A percentile compares a stretch with the other conserved stretches of the same genome.
phyloP scores from a whole-genome alignment of 1,284 basidiomycete genomes.

The Malassezia yamatoensis region DNA sequence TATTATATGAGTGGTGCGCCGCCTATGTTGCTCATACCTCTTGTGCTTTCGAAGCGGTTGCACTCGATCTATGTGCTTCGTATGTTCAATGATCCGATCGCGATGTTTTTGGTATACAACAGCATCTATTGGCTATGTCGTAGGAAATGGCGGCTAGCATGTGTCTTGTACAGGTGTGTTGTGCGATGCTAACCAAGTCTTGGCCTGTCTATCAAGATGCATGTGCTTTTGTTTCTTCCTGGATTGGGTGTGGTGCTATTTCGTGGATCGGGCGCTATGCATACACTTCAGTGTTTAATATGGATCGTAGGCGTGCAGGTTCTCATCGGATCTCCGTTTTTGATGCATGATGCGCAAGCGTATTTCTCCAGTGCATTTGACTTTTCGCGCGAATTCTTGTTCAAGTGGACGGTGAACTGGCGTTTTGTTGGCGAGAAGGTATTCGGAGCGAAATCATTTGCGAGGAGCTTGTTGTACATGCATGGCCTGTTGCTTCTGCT shows the following conservation, averaged over 20 bases:
- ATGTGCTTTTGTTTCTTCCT: slow-evolving; percentile 79
- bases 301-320: slow-evolving; percentile 51
- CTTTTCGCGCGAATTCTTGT: slow-evolving; percentile 76
- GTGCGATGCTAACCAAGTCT: slow-evolving; percentile 52
- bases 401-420: slow-evolving; percentile 99
- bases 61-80: slow-evolving; percentile 87
- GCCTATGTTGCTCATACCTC: slow-evolving; percentile 56
- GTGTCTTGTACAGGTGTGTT: slow-evolving; percentile 63
- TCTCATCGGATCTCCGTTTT: slow-evolving; percentile 63
- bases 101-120: slow-evolving; percentile 55
- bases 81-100: slow-evolving; percentile 91
- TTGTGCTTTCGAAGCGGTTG: slow-evolving; percentile 79
- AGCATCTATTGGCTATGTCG: slow-evolving; percentile 52
- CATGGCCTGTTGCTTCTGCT: slow-evolving; percentile 58
- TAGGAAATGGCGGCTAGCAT: slow-evolving; percentile 58
- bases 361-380: slow-evolving; percentile 77
- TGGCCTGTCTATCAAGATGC: slow-evolving; percentile 93
- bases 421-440: slow-evolving; percentile 65
- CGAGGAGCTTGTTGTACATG: slow-evolving; percentile 58
- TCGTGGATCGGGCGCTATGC: slow-evolving; percentile 53
- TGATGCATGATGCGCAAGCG: slow-evolving; percentile 56
- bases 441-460: slow-evolving; percentile 63
- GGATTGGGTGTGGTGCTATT: slow-evolving; percentile 60
- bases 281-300: slow-evolving; percentile 9
- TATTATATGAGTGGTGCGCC: slow-evolving; percentile 31